phyloP scores from a whole-genome alignment of 345 rosid species.

The Syzygium aromaticum region DNA sequence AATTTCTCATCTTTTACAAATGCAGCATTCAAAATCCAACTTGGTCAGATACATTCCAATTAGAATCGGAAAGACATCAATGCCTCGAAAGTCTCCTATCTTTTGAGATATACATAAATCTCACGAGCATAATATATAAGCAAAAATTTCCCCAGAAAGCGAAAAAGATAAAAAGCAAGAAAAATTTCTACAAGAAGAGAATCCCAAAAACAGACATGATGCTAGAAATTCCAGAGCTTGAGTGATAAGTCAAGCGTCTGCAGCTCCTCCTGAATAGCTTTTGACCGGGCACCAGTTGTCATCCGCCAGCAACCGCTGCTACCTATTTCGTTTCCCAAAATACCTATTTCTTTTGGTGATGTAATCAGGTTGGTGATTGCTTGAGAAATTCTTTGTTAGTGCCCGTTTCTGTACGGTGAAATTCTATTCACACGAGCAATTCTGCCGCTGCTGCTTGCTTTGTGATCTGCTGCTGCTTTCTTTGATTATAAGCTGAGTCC shows the following conservation, averaged over 20 bases:
- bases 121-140: not conserved
- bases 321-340: not conserved
- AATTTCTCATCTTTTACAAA: not conserved
- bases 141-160: not conserved
- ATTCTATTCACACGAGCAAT: not conserved
- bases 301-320: not conserved
- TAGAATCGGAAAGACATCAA: not conserved
- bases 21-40: not conserved
- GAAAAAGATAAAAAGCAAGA: not conserved
- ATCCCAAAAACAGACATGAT: not conserved
- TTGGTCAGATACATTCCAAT: not conserved
- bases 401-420: not conserved
- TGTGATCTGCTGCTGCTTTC: not conserved
- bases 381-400: not conserved
- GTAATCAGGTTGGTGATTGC: not conserved
- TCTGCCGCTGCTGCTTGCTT: not conserved
- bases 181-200: not conserved
- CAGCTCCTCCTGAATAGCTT: constrained; percentile 6
- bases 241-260: constrained; percentile 16
- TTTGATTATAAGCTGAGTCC: not conserved
- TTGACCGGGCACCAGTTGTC: not conserved
- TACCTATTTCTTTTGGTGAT: not conserved
- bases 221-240: constrained; percentile 6
- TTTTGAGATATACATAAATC: not conserved
- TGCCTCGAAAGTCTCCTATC: not conserved